Conservation (phyloP, 2,329 filamentous ascomycete species). For the Colletotrichum tabaci region DNA sequence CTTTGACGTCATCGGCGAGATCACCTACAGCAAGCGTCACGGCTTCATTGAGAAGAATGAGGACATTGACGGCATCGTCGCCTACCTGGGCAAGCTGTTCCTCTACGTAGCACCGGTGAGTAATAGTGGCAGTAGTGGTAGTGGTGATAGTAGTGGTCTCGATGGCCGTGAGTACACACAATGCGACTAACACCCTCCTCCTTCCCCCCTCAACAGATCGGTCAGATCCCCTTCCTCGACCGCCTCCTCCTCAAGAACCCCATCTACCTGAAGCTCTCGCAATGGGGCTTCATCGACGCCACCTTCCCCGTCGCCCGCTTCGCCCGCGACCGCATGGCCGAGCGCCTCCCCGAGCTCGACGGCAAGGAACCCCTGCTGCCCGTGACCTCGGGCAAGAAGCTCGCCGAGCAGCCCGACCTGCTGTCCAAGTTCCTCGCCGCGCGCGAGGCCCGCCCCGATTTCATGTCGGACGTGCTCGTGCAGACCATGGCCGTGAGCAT, state of each 20-base stretch:
- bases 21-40: slow-evolving; percentile 82
- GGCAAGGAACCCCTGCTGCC: slow-evolving; percentile 56
- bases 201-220: slow-evolving; percentile 62
- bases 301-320: slow-evolving; percentile 83
- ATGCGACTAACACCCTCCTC: background rate
- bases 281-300: slow-evolving; percentile 76
- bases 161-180: too few relatives aligned
- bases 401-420: slow-evolving; percentile 68
- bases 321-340: slow-evolving; percentile 76
- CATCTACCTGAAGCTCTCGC: slow-evolving; percentile 76
- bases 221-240: slow-evolving; percentile 82
- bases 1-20: slow-evolving; percentile 85
- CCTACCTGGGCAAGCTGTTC: slow-evolving; percentile 75
- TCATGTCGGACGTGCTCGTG: slow-evolving; percentile 80
- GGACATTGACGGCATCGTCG: slow-evolving; percentile 82
- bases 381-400: slow-evolving; percentile 53
- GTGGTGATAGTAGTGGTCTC: too few relatives aligned
- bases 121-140: slow-evolving; percentile 27
- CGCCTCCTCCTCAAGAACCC: slow-evolving; percentile 82
- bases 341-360: slow-evolving; percentile 68
- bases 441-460: slow-evolving; percentile 75
- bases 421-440: slow-evolving; percentile 82
- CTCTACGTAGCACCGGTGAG: slow-evolving; percentile 79
- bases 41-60: slow-evolving; percentile 82
- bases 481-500: slow-evolving; percentile 81